phyloP scores from a whole-genome alignment of 768 basidiomycete species.

The Bullera alba region DNA sequence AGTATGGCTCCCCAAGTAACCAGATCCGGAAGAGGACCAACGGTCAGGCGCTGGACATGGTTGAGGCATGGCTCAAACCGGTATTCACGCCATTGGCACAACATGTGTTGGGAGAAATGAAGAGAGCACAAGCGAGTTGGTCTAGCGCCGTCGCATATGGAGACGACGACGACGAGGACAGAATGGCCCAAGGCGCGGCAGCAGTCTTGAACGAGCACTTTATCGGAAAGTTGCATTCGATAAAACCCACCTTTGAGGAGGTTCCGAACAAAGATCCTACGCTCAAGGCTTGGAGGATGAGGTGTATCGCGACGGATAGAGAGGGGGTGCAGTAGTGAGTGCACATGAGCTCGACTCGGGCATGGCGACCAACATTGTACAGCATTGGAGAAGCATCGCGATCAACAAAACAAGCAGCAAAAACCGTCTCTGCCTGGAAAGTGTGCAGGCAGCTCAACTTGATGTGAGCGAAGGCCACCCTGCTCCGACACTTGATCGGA shows the following conservation, averaged over 20 bases:
- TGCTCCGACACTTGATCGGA: no score
- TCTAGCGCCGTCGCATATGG: background rate
- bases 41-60: constrained; percentile 19
- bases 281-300: constrained; percentile 10
- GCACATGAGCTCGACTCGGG: background rate
- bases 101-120: constrained; percentile 13
- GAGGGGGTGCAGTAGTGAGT: constrained; percentile 26
- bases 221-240: no score
- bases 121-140: background rate
- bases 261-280: constrained; percentile 10
- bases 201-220: constrained; percentile 30
- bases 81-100: constrained; percentile 25
- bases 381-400: constrained; percentile 24
- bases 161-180: constrained; percentile 11
- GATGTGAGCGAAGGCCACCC: no score
- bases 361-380: background rate
- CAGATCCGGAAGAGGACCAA: background rate
- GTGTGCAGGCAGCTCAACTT: constrained; percentile 20
- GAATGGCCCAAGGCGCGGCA: constrained; percentile 15
- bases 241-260: no score
- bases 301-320: constrained; percentile 12
- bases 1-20: background rate
- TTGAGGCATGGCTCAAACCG: constrained; percentile 27
- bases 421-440: constrained; percentile 29
- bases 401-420: constrained; percentile 20